A percentile compares a stretch with the other conserved stretches of the same genome.
Evolutionary conservation across 2,329 filamentous ascomycete genomes (phyloP).

Genomic region (Phyllosticta capitalensis): DNA sequence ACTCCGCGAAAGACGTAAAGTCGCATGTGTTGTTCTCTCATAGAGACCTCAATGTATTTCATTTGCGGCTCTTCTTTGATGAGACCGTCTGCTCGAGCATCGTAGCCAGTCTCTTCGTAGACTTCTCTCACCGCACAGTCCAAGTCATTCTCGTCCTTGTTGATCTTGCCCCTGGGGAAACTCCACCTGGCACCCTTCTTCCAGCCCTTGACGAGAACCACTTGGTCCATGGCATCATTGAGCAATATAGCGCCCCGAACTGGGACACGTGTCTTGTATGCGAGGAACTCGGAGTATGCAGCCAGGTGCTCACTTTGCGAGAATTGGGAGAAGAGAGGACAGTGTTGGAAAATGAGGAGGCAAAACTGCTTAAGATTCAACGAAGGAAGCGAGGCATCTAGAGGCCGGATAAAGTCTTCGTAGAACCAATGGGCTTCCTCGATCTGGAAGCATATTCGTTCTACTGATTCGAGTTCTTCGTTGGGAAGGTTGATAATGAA

Average conservation of each 20-base stretch:
- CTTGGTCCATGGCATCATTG: constrained; percentile 88
- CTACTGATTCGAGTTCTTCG: constrained; percentile 80
- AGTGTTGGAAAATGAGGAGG: constrained; percentile 85
- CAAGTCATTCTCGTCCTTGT: constrained; percentile 89
- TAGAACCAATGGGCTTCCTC: constrained; percentile 99
- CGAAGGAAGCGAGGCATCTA: constrained; percentile 75
- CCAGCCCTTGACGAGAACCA: constrained; percentile 92
- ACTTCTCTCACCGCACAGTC: constrained; percentile 92
- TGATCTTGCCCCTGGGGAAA: constrained; percentile 95
- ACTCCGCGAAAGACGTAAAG: constrained; percentile 88
- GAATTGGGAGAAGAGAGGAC: constrained; percentile 75
- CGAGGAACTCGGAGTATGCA: constrained; percentile 84
- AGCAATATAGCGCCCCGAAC: constrained; percentile 90
- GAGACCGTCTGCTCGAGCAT: constrained; percentile 66
- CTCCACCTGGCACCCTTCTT: constrained; percentile 96
- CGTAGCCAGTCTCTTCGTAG: constrained; percentile 90
- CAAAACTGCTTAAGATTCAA: constrained; percentile 80
- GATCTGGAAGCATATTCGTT: constrained; percentile 95
- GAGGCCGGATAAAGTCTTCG: constrained; percentile 94
- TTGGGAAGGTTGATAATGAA: constrained; percentile 96
- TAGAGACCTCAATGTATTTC: constrained; percentile 79
- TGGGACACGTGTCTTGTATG: constrained; percentile 89
- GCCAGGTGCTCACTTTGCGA: constrained; percentile 66
- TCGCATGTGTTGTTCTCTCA: constrained; percentile 86
- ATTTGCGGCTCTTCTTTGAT: constrained; percentile 59